These are phyloP conservation scores for Talaromyces sp. DNA, from an alignment of 2,329 filamentous ascomycete species.

Conservation along the genomic window DNA sequence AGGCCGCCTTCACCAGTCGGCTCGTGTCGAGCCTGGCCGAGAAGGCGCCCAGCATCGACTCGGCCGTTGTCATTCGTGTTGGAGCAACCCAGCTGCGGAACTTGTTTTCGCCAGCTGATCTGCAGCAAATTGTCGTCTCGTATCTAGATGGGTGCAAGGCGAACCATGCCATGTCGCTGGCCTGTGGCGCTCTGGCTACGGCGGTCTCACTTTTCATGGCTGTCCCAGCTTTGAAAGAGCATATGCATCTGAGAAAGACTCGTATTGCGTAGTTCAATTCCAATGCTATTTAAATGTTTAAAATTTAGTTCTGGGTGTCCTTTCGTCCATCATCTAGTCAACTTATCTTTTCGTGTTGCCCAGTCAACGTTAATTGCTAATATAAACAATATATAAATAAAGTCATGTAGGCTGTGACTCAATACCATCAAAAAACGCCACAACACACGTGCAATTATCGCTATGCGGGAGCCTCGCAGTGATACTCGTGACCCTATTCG, in stretches of 20 bases:
- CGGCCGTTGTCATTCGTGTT: neutral
- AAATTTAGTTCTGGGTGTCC: neutral
- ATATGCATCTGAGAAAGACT: neutral
- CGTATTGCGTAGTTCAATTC: neutral
- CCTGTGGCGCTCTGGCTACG: slow-evolving; percentile 1
- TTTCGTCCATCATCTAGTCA: neutral
- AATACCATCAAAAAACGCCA: slow-evolving; percentile 27
- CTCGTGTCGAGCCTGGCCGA: slow-evolving; percentile 4
- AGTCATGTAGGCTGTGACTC: slow-evolving; percentile 6
- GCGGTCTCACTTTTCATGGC: slow-evolving; percentile 6
- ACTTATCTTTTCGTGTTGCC: neutral
- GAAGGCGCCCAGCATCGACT: neutral
- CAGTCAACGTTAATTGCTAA: neutral
- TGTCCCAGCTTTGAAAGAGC: slow-evolving; percentile 1
- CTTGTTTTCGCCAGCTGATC: neutral
- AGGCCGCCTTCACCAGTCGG: slow-evolving; percentile 6
- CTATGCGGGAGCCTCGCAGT: slow-evolving; percentile 17
- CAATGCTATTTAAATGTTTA: neutral
- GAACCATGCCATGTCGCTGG: slow-evolving; percentile 6
- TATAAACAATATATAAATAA: neutral
- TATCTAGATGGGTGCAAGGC: slow-evolving; percentile 9
- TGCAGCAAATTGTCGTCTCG: slow-evolving; percentile 4
- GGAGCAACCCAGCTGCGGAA: slow-evolving; percentile 5
- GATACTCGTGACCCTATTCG: slow-evolving; percentile 20
- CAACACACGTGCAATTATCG: slow-evolving; percentile 31